Base-by-base conservation (phyloP, 2,329 filamentous ascomycete genomes). In the Aspergillus fructus region DNA sequence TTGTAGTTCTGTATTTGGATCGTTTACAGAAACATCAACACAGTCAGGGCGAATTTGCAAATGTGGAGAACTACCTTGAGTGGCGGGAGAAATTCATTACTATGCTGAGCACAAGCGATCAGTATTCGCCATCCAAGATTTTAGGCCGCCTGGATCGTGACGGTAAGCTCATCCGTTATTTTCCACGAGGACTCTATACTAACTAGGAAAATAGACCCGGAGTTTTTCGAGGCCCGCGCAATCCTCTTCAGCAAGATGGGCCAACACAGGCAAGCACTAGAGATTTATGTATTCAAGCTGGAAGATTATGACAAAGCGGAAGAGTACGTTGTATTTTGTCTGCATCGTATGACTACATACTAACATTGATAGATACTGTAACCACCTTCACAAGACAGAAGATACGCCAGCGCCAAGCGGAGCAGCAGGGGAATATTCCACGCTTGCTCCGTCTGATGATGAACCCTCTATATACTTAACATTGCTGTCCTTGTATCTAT, bases 281-380 rank as follows among this genome's bases (percentile, higher is more conserved):
- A 94, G 71, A 96, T 99, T 52, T 99, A 96, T 71, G 93, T 97
- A 27, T 99, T 97, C 77, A 94, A 93, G 73, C 85, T 99, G 73
- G 80, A 89, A 64, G 89, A 96, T 72, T 93, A 90, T 61, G 79
- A 78, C 12, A 97, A 96, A 75, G 94, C 94, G 33, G 94, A 99
- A 83, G 91, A 96, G 88, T 96, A 78, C 60, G 86, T 80, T 47
- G 13, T 27, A 49, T 24, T 34, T 27, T 56, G 12, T n/a, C n/a
- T 7, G 27, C 39, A 37, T 37, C 15, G 7, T 37, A n/a, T 33
- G 37, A 19, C 27, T n/a, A 30, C 33, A 40, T 40, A 48, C 59
- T 68, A 60, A 66, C 50, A n/a, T 27, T 11, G 15, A 54, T 59
- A 91, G 89, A 64, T 91, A 99, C 76, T 97, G 94, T 79, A 97